These are phyloP conservation scores for Nannochloropsis granulata DNA, from an alignment of 108 stramenopile genomes.

Conservation along the genomic window DNA sequence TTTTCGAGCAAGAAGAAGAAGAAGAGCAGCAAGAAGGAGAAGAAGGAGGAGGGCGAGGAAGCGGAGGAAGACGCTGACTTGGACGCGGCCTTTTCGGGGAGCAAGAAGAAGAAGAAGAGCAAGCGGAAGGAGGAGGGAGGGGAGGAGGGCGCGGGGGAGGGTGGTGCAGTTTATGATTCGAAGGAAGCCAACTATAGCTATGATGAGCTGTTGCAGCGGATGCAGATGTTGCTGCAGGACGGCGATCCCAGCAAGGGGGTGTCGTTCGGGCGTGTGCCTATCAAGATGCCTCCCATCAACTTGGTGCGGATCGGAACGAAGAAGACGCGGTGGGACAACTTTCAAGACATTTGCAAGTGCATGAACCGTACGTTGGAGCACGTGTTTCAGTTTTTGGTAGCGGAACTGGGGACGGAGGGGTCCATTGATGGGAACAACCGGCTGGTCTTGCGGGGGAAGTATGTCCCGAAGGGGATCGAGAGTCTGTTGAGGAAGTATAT, in stretches of 20 bases:
- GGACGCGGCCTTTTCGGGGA: conserved; percentile 10
- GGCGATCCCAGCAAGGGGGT: not conserved
- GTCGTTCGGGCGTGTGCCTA: not conserved
- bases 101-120: conserved; percentile 42
- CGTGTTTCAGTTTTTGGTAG: conserved; percentile 97
- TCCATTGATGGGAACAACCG: conserved; percentile 96
- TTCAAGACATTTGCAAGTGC: conserved; percentile 92
- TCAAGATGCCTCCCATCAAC: not conserved
- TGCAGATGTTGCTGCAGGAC: not conserved
- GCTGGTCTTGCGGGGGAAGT: conserved; percentile 58
- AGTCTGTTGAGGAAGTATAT: conserved; percentile 94
- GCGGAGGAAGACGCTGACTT: conserved; percentile 11
- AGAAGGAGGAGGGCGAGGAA: not conserved
- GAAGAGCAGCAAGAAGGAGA: not conserved
- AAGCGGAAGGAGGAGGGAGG: conserved; percentile 7
- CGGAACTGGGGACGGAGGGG: conserved; percentile 96
- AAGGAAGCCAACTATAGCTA: conserved; percentile 18
- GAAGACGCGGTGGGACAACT: conserved; percentile 98
- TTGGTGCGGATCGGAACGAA: conserved; percentile 66
- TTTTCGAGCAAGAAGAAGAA: not conserved
- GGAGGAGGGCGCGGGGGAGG: conserved; percentile 8
- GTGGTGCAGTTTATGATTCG: conserved; percentile 1
- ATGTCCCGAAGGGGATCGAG: conserved; percentile 48
- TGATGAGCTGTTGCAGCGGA: conserved; percentile 19
- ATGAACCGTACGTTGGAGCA: conserved; percentile 93